Conservation (phyloP, 805 yeast species). For the Jamesozyma lodderae region DNA sequence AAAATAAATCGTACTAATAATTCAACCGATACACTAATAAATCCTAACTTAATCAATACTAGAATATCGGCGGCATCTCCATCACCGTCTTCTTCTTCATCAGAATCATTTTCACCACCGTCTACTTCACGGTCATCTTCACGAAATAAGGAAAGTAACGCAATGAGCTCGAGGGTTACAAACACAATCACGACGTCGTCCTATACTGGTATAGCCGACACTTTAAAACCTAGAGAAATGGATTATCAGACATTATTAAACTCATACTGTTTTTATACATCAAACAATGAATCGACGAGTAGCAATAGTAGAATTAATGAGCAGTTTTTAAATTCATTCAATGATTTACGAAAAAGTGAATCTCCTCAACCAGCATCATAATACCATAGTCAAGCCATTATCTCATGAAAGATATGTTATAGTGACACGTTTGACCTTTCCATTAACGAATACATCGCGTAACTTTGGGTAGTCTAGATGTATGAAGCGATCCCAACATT, state of each 20-base stretch:
- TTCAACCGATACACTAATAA: slow-evolving; percentile 15
- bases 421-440: no score
- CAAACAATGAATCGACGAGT: slow-evolving; percentile 1
- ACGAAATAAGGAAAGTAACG: background rate
- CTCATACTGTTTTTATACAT: slow-evolving; percentile 5
- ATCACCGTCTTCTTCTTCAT: background rate
- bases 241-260: slow-evolving; percentile 4
- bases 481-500: no score
- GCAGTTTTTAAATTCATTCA: background rate
- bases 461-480: no score
- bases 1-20: slow-evolving; percentile 6
- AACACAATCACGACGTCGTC: slow-evolving; percentile 2
- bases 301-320: background rate
- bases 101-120: background rate
- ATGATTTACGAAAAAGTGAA: background rate
- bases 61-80: background rate
- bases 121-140: background rate
- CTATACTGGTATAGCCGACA: background rate
- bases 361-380: slow-evolving; percentile 1
- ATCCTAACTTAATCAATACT: background rate
- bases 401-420: no score
- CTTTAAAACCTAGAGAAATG: slow-evolving; percentile 2
- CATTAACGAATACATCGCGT: no score
- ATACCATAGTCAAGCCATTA: no score
- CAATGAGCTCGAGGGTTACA: background rate